Conservation (phyloP, 345 rosid genomes). For the Euphorbia pulcherrima region DNA sequence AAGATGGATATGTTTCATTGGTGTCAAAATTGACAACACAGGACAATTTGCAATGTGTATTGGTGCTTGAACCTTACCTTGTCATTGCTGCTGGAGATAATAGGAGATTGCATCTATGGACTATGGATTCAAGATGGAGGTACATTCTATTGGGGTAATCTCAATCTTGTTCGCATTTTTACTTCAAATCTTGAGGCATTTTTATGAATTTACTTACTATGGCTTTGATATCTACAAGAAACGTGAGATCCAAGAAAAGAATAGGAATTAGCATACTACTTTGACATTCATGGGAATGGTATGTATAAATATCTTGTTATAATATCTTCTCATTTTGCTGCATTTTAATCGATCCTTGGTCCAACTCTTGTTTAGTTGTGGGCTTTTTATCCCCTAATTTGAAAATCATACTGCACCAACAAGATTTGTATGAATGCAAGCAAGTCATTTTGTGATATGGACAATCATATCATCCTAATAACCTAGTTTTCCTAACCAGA, state of each 20-base stretch:
- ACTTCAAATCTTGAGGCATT: conserved; percentile 11
- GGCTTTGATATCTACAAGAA: conserved; percentile 8
- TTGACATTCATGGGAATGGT: background rate
- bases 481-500: too few species aligned
- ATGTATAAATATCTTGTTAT: background rate
- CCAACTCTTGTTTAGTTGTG: conserved; percentile 1
- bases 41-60: conserved; percentile 49
- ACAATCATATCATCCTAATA: too few species aligned
- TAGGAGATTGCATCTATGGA: conserved; percentile 73
- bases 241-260: background rate
- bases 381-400: background rate
- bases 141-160: conserved; percentile 19
- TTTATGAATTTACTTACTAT: conserved; percentile 3
- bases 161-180: conserved; percentile 4
- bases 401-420: background rate
- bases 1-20: conserved; percentile 67
- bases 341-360: background rate
- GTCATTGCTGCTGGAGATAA: conserved; percentile 63
- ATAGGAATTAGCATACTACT: conserved; percentile 2
- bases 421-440: background rate
- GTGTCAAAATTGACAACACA: conserved; percentile 48
- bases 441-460: too few species aligned
- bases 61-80: conserved; percentile 59
- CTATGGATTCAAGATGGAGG: conserved; percentile 84
- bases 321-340: conserved; percentile 7